phyloP scores from a whole-genome alignment of 148 eudicot genomes.

The Rhododendron vialii region DNA sequence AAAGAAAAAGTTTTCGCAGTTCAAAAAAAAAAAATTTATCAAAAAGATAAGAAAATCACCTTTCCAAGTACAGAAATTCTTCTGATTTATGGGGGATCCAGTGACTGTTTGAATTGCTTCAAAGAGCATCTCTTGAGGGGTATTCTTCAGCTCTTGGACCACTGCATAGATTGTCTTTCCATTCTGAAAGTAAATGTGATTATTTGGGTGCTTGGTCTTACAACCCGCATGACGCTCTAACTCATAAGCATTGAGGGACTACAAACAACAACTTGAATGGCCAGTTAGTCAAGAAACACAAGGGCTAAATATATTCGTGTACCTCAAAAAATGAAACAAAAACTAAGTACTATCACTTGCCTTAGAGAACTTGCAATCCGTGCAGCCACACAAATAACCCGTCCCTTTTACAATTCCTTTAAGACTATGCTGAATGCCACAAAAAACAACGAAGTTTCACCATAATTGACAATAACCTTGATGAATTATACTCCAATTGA shows the following conservation, averaged over 20 bases:
- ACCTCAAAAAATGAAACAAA: not conserved
- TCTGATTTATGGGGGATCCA: slow-evolving; percentile 14
- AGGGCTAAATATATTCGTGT: not conserved
- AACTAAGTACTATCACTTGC: not conserved
- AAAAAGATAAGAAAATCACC: not conserved
- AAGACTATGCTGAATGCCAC: slow-evolving; percentile 10
- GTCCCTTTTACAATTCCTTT: slow-evolving; percentile 8
- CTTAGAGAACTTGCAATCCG: slow-evolving; percentile 10
- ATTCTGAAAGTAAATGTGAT: slow-evolving; percentile 18
- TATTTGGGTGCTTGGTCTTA: slow-evolving; percentile 21
- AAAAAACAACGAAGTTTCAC: not conserved
- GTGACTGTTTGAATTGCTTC: slow-evolving; percentile 12
- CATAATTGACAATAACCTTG: not conserved
- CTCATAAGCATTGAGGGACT: slow-evolving; percentile 16
- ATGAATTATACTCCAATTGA: not conserved
- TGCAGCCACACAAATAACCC: slow-evolving; percentile 14
- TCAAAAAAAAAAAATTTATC: not conserved
- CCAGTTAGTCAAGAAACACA: not conserved
- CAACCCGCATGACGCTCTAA: slow-evolving; percentile 15
- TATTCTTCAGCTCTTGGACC: slow-evolving; percentile 16
- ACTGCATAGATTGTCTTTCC: slow-evolving; percentile 18
- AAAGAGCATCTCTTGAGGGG: slow-evolving; percentile 16
- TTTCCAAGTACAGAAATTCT: slow-evolving; percentile 11
- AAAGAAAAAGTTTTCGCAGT: not conserved
- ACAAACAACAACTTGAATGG: not conserved